Conservation (phyloP, 257 asterid species). For the Gynochthodes officinalis region DNA sequence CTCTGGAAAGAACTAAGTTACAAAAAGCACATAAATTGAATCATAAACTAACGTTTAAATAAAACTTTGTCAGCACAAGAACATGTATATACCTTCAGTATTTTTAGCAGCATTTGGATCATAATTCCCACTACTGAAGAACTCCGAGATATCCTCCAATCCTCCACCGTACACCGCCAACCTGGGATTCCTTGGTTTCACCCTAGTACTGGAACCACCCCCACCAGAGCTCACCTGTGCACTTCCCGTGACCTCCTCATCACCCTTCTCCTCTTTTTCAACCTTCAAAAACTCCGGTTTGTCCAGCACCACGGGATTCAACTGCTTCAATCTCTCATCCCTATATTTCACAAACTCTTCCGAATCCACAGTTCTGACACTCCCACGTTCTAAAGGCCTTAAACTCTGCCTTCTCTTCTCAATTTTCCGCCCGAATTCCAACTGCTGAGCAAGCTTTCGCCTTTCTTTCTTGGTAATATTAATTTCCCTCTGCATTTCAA, state of each 20-base stretch:
- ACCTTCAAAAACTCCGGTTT: constrained; percentile 35
- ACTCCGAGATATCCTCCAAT: constrained; percentile 70
- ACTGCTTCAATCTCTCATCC: constrained; percentile 55
- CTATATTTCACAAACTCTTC: constrained; percentile 44
- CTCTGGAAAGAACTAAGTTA: too few relatives aligned
- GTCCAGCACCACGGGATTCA: constrained; percentile 76
- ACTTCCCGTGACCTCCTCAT: constrained; percentile 11
- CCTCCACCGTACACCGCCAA: constrained; percentile 81
- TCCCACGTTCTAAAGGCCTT: constrained; percentile 42
- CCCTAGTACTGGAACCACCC: constrained; percentile 41
- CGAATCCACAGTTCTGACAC: constrained; percentile 2
- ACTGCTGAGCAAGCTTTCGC: constrained; percentile 53
- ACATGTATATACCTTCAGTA: constrained; percentile 45
- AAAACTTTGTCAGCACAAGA: background rate
- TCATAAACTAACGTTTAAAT: background rate
- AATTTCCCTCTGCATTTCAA: constrained; percentile 51
- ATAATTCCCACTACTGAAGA: constrained; percentile 59
- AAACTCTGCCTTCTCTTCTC: constrained; percentile 56
- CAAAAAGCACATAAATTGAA: background rate
- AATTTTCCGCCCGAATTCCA: constrained; percentile 64
- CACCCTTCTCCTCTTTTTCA: constrained; percentile 15
- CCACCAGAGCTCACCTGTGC: constrained; percentile 25
- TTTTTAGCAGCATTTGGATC: constrained; percentile 38
- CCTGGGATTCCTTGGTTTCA: constrained; percentile 82
- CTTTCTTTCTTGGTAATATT: constrained; percentile 85